phyloP scores from a whole-genome alignment of 345 rosid species.

The Psidium friedrichsthalianum region DNA sequence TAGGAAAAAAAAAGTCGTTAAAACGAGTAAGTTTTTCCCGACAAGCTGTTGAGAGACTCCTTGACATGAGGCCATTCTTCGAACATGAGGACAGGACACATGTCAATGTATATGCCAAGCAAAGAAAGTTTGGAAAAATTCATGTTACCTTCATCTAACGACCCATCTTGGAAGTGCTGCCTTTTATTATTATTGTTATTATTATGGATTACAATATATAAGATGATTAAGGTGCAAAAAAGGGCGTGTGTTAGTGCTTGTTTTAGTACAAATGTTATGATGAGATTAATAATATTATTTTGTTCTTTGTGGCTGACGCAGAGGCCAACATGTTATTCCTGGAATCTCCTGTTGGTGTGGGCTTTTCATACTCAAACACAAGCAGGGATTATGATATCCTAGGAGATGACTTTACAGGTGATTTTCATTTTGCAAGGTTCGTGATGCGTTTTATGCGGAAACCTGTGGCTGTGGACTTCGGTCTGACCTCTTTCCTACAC shows the following conservation, averaged over 20 bases:
- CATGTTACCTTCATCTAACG: background rate
- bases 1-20: background rate
- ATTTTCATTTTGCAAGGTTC: background rate
- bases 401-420: conserved; percentile 78
- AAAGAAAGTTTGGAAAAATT: background rate
- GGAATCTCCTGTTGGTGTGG: conserved; percentile 94
- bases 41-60: background rate
- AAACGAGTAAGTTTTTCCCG: background rate
- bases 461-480: background rate
- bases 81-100: background rate
- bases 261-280: background rate
- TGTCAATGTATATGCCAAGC: background rate
- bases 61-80: background rate
- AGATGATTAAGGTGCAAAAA: background rate
- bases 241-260: background rate
- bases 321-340: conserved; percentile 87
- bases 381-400: conserved; percentile 41
- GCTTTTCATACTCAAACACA: conserved; percentile 86
- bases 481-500: background rate
- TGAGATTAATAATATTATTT: background rate
- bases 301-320: conserved; percentile 25
- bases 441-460: background rate
- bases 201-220: background rate
- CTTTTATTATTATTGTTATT: background rate
- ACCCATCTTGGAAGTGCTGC: background rate